Conservation (phyloP, 2,329 filamentous ascomycete genomes). For the Talaromyces sp. region DNA sequence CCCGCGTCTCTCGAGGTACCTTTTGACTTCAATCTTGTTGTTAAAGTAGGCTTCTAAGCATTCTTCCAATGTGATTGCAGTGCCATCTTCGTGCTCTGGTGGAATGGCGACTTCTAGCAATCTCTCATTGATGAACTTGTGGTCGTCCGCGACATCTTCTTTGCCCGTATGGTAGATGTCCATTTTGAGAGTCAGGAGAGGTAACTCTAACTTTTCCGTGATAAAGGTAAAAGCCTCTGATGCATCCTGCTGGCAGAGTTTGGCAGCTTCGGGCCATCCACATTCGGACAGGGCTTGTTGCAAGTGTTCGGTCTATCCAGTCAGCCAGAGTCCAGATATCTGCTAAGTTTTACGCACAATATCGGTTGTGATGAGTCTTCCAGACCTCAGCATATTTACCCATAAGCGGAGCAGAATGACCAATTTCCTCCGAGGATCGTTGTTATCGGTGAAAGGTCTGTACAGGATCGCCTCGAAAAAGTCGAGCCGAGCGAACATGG, state of each 20-base stretch:
- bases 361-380: slow-evolving; percentile 79
- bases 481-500: slow-evolving; percentile 88
- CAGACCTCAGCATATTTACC: slow-evolving; percentile 86
- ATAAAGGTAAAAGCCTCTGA: slow-evolving; percentile 96
- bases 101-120: slow-evolving; percentile 89
- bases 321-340: neutral
- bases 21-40: slow-evolving; percentile 81
- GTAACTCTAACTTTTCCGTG: slow-evolving; percentile 81
- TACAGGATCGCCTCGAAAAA: slow-evolving; percentile 92
- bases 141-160: slow-evolving; percentile 77
- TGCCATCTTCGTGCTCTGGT: slow-evolving; percentile 62
- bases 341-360: slow-evolving; percentile 53
- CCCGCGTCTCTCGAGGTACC: slow-evolving; percentile 64
- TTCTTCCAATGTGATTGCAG: slow-evolving; percentile 76
- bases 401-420: slow-evolving; percentile 78
- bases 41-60: slow-evolving; percentile 96
- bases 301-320: slow-evolving; percentile 67
- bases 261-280: slow-evolving; percentile 79
- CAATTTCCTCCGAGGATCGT: slow-evolving; percentile 65
- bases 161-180: slow-evolving; percentile 92
- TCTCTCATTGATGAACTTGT: slow-evolving; percentile 91
- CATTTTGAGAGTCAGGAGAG: slow-evolving; percentile 85
- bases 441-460: slow-evolving; percentile 64
- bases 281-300: slow-evolving; percentile 80
- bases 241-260: slow-evolving; percentile 83